phyloP scores from a whole-genome alignment of 352 stramenopile genomes.

The Blastocystis sp. region DNA sequence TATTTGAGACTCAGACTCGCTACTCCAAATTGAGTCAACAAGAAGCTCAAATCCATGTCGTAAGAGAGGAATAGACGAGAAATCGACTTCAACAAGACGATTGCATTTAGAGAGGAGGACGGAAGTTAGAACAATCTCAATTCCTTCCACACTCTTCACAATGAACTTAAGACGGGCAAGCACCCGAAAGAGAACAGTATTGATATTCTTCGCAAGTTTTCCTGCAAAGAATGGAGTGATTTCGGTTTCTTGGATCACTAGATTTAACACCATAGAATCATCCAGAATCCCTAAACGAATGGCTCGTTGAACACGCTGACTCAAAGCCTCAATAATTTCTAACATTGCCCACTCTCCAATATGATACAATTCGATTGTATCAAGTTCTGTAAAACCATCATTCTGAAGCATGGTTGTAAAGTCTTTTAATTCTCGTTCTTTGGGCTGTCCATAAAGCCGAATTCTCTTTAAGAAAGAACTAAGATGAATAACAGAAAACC shows the following conservation, averaged over 20 bases:
- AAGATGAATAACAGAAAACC: slow-evolving; percentile 27
- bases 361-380: slow-evolving; percentile 8
- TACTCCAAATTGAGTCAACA: neutral
- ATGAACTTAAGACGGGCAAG: neutral
- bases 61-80: neutral
- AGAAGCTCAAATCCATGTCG: slow-evolving; percentile 43
- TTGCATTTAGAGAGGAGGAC: neutral
- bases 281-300: neutral
- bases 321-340: slow-evolving; percentile 33
- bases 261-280: neutral
- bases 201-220: slow-evolving; percentile 16
- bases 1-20: neutral
- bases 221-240: slow-evolving; percentile 47
- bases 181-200: neutral
- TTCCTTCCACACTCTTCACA: neutral
- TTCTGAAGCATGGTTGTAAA: slow-evolving; percentile 48
- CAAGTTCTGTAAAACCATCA: slow-evolving; percentile 39
- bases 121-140: neutral
- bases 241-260: slow-evolving; percentile 35
- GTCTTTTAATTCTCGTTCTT: slow-evolving; percentile 8
- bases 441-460: slow-evolving; percentile 24
- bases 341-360: slow-evolving; percentile 58
- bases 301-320: slow-evolving; percentile 20
- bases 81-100: neutral
- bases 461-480: slow-evolving; percentile 40